A percentile compares a stretch with the other conserved stretches of the same genome.
phyloP scores from a whole-genome alignment of 371 early-diverging fungal species.

The Zychaea mexicana region DNA sequence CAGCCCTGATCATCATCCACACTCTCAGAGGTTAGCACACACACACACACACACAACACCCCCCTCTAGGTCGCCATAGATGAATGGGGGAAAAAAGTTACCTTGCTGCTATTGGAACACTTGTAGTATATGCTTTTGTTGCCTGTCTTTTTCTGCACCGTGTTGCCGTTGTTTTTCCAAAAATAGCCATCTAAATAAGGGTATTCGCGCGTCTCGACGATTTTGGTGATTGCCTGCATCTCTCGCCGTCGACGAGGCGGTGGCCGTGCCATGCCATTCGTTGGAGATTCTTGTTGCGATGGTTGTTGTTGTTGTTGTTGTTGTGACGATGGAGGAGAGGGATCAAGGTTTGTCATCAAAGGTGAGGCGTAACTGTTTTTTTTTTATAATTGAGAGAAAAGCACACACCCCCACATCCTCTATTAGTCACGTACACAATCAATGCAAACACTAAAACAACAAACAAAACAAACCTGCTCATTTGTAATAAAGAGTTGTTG shows the following conservation, averaged over 20 bases:
- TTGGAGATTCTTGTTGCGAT: slow-evolving; percentile 1
- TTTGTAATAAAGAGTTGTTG: slow-evolving; percentile 9
- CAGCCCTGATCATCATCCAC: slow-evolving; percentile 46
- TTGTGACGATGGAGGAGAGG: slow-evolving; percentile 6
- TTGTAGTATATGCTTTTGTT: slow-evolving; percentile 66
- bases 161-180: slow-evolving; percentile 72
- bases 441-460: background rate
- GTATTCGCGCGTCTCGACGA: slow-evolving; percentile 62
- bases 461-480: slow-evolving; percentile 16
- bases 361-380: slow-evolving; percentile 2
- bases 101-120: slow-evolving; percentile 52
- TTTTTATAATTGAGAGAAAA: background rate
- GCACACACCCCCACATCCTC: background rate
- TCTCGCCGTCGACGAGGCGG: slow-evolving; percentile 57
- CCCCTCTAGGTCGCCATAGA: too few species aligned
- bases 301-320: slow-evolving; percentile 11
- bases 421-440: background rate
- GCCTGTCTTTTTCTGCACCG: slow-evolving; percentile 64
- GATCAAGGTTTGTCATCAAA: slow-evolving; percentile 5
- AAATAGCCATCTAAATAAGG: slow-evolving; percentile 58
- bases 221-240: slow-evolving; percentile 68
- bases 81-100: too few species aligned
- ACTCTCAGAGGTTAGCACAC: background rate
- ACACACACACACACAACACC: background rate
- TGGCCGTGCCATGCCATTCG: too few species aligned